These are phyloP conservation scores for Aspergillus pseudoglaucus DNA, from an alignment of 2,329 filamentous ascomycete species.

Conservation along the genomic window DNA sequence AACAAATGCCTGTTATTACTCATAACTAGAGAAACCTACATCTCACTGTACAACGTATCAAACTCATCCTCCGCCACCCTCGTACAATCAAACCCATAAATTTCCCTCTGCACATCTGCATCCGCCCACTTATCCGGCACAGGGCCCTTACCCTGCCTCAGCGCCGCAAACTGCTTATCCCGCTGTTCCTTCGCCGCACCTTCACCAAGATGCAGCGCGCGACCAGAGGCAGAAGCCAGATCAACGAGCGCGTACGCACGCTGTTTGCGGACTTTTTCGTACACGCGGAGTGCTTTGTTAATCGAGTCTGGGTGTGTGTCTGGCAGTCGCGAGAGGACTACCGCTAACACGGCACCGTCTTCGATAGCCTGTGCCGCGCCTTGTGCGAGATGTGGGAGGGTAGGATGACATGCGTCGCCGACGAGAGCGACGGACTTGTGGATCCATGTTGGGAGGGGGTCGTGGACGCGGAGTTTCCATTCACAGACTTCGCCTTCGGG, in stretches of 20 bases:
- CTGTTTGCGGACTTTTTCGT: slow-evolving; percentile 50
- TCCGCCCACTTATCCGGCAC: slow-evolving; percentile 60
- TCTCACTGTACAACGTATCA: background rate
- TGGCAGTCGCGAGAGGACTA: slow-evolving; percentile 45
- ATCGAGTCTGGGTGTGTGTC: slow-evolving; percentile 41
- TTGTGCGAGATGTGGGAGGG: slow-evolving; percentile 56
- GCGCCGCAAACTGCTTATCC: slow-evolving; percentile 49
- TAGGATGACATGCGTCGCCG: slow-evolving; percentile 56
- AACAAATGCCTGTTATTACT: background rate
- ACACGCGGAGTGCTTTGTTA: slow-evolving; percentile 48
- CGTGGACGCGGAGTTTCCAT: slow-evolving; percentile 58
- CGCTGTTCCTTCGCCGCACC: slow-evolving; percentile 53
- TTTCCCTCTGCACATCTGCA: slow-evolving; percentile 59
- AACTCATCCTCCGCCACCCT: slow-evolving; percentile 1
- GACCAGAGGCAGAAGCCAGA: slow-evolving; percentile 48
- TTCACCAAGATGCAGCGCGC: slow-evolving; percentile 50
- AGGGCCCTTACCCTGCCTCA: slow-evolving; percentile 42
- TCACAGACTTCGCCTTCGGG: slow-evolving; percentile 58
- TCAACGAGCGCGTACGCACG: slow-evolving; percentile 51
- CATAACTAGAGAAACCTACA: background rate
- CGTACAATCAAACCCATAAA: slow-evolving; percentile 57
- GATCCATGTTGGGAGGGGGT: slow-evolving; percentile 56
- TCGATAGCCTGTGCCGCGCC: slow-evolving; percentile 60
- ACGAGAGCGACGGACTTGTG: slow-evolving; percentile 47
- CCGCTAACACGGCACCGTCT: slow-evolving; percentile 51